phyloP scores from a whole-genome alignment of 2,329 filamentous ascomycete species.

The Aspergillus calidoustus region DNA sequence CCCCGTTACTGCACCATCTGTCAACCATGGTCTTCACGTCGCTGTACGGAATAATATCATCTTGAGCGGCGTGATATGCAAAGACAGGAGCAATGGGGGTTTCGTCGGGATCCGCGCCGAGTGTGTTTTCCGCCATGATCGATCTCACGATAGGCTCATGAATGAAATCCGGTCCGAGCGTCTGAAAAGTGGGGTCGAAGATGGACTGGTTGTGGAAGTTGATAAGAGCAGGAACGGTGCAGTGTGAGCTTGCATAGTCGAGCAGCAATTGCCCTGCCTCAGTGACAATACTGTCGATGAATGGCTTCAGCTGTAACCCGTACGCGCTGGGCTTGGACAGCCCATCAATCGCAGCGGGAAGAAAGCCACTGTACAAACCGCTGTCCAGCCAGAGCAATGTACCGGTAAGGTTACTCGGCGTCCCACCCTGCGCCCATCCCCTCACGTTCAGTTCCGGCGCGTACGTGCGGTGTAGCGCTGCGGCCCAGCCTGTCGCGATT shows the following conservation, averaged over 20 bases:
- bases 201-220: constrained; percentile 28
- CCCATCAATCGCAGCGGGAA: constrained; percentile 30
- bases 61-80: constrained; percentile 32
- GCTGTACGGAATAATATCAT: constrained; percentile 28
- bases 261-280: constrained; percentile 22
- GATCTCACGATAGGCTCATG: not conserved
- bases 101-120: constrained; percentile 27
- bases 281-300: constrained; percentile 29
- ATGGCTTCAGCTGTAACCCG: constrained; percentile 25
- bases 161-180: constrained; percentile 14
- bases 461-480: constrained; percentile 57
- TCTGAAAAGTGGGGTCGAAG: constrained; percentile 29
- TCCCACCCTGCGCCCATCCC: constrained; percentile 35
- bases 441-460: constrained; percentile 57
- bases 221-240: constrained; percentile 24
- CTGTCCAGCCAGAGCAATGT: constrained; percentile 29
- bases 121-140: constrained; percentile 14
- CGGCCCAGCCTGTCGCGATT: constrained; percentile 57
- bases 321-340: constrained; percentile 31
- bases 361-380: constrained; percentile 31
- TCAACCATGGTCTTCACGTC: not conserved
- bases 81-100: constrained; percentile 32
- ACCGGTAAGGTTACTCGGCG: constrained; percentile 33
- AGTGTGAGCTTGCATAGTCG: constrained; percentile 22
- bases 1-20: constrained; percentile 20